Base-by-base conservation (phyloP, 1,139 yeast species). In the Diutina scorzettiae region DNA sequence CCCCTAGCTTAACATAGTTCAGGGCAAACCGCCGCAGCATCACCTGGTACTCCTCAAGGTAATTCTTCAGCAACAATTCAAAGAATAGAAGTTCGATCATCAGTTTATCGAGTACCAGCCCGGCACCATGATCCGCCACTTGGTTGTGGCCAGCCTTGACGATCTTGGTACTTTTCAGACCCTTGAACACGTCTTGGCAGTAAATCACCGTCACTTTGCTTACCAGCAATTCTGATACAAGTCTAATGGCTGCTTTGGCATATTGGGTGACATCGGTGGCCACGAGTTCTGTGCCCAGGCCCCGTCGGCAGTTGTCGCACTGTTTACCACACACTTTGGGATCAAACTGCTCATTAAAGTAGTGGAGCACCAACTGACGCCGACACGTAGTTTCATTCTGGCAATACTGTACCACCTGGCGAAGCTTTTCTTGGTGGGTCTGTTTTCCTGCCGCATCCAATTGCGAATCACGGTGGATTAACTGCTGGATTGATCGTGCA, bases 341-440 rank as follows among this genome's bases (percentile, higher is more conserved):
- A 50, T 83, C 76, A 56, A 89, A 89, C 6, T 65, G 64, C 54
- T 91, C 99, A 56, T 84, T 84, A 62, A 91, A 91, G 56, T 89
- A 91, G 43, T 84, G 91, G 43, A 91, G 64, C 4, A 91, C 95
- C 51, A 87, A 89, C 53, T 79, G 75, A 47, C 98, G 70, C 46
- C 98, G 73, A 57, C 99, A 91, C 58, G 89, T 97, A 5, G 87
- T 78, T 5, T 73, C 71, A 59, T 91, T 91, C 48, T 89, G 96
- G 62, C 98, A 91, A 55, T 87, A 93, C 53, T 84, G 91, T 47
- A 84, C 76, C 24, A 91, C 96, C 50, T 85, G 89, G 44, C 85
- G 71, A 48, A 91, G 64, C 56, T 86, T 83, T 28, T 78, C 74
- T 48, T 79, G 61, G 58, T 91, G 96, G 48, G 80, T 83, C 47